phyloP scores from a whole-genome alignment of 1,284 basidiomycete genomes.

The Bjerkandera adusta region DNA sequence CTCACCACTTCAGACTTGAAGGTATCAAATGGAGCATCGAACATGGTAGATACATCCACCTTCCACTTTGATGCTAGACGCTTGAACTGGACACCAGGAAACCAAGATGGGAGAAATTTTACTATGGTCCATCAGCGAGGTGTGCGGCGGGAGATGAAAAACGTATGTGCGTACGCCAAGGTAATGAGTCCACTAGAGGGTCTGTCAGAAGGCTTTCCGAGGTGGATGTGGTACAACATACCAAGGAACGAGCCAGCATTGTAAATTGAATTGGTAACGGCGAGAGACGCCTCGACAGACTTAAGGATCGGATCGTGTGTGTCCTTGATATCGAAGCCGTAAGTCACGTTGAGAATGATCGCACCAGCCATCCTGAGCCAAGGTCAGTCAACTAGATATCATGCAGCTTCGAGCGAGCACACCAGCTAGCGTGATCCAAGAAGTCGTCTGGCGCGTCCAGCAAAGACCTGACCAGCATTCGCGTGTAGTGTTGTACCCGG shows the following conservation, averaged over 20 bases:
- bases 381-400: neutral
- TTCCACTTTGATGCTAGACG: neutral
- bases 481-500: too few species aligned
- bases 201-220: neutral
- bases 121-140: too few species aligned
- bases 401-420: neutral
- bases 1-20: too few species aligned
- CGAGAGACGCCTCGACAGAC: neutral
- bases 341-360: neutral
- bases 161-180: neutral
- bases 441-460: neutral
- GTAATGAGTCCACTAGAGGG: neutral
- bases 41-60: neutral
- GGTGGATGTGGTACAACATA: neutral
- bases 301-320: neutral
- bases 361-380: neutral
- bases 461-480: neutral
- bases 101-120: neutral
- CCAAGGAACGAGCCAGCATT: neutral
- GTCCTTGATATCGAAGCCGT: neutral
- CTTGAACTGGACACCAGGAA: neutral
- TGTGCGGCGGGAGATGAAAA: neutral
- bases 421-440: neutral
- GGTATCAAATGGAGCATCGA: too few species aligned
- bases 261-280: too few species aligned